Percentiles rank a stretch among this genome's conserved stretches.
These are phyloP conservation scores for Leucosporidium creatinivorum DNA, from an alignment of 768 basidiomycete genomes.

Conservation along the genomic window DNA sequence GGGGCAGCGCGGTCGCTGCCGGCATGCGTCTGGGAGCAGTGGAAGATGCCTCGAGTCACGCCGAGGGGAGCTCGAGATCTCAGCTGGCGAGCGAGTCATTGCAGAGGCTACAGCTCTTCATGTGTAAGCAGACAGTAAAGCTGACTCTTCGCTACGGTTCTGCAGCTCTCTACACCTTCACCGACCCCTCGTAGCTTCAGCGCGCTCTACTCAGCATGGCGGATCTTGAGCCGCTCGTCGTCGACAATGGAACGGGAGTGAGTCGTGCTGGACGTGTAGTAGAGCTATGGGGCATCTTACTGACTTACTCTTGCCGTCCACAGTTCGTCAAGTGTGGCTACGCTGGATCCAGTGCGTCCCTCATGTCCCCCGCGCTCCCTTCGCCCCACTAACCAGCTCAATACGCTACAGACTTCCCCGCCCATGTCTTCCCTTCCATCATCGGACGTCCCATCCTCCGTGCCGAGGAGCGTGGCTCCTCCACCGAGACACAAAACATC, in stretches of 20 bases:
- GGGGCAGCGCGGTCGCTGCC: too few species aligned
- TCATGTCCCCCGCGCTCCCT: too few species aligned
- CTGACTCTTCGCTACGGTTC: too few species aligned
- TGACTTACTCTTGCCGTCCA: neutral
- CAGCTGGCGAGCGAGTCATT: too few species aligned
- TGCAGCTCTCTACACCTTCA: neutral
- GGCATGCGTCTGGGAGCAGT: too few species aligned
- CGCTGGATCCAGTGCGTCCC: conserved; percentile 58
- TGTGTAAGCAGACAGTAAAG: too few species aligned
- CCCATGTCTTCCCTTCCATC: conserved; percentile 93
- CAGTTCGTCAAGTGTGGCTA: conserved; percentile 89
- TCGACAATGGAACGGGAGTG: conserved; percentile 85
- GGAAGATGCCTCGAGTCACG: too few species aligned
- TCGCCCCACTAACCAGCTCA: neutral
- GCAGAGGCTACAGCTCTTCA: too few species aligned
- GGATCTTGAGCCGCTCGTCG: conserved; percentile 53
- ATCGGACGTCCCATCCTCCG: conserved; percentile 94
- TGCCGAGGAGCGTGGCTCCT: conserved; percentile 70
- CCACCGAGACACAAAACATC: conserved; percentile 69
- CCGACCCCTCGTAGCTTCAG: neutral
- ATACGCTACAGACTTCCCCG: conserved; percentile 60
- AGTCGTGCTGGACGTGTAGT: conserved; percentile 38
- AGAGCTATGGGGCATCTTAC: neutral
- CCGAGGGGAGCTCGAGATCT: too few species aligned
- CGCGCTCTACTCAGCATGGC: conserved; percentile 10